Base-by-base conservation (phyloP, 768 basidiomycete species). In the Pleurotus tuber-regium region DNA sequence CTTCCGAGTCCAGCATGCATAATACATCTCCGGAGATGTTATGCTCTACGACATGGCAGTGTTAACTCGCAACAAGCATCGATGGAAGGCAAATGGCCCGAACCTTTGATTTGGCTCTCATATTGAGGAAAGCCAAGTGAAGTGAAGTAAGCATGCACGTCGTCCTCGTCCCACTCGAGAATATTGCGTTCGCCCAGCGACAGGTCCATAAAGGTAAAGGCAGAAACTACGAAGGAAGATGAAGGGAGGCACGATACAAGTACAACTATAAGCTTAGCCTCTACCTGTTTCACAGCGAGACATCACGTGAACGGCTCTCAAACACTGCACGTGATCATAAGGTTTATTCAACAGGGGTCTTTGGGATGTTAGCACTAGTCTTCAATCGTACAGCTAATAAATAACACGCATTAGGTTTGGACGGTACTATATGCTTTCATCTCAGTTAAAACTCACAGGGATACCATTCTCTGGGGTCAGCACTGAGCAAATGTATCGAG, bases 11-110 rank as follows among this genome's bases (percentile, higher is more conserved):
- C 42, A 98, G 77, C 60, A 89, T 73, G 56, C 87, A 84, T 5
- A 99, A 79, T 1, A 92, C 83, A 56, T 98, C 94, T 50, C 97
- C 97, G 14, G 87, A 87, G 57, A 99, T 91, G 56, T 83, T 87
- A 67, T 99, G 89, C 64, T 94, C 96, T 96, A 63, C 31, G 31
- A 35, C 25, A 30, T 7, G 12, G 51, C 41, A 54, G 48, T 4
- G 4, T n/a, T 57, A 49, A 59, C 61, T 55, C 42, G 21, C 48
- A 30, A 55, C 25, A 46, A 30, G 25, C 39, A 43, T 31, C 5
- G 44, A 54, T 40, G 51, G n/a, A 49, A 59, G 54, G 58, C 43
- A 56, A 48, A 46, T 28, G 49, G 51, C 51, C 68, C 73, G 51
- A 54, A 91, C 92, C 90, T 77, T 79, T 78, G 60, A 98, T 81